phyloP scores from a whole-genome alignment of 257 asterid genomes.

The Capsicum rhomboideum region DNA sequence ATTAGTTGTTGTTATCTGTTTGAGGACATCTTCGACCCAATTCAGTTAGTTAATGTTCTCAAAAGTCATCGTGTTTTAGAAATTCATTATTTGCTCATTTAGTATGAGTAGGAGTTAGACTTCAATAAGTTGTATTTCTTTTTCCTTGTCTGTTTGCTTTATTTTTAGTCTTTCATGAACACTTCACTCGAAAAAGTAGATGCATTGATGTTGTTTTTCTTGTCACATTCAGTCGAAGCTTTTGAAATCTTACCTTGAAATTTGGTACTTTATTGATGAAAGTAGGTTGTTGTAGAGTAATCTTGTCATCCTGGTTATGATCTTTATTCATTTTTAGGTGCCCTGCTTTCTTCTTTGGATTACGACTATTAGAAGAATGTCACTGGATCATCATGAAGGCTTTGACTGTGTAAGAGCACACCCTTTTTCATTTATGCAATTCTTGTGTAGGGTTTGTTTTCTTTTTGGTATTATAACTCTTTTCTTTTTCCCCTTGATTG shows the following conservation, averaged over 20 bases:
- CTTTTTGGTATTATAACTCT: neutral
- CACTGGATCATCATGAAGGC: conserved; percentile 79
- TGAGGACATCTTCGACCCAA: no score
- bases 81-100: neutral
- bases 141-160: neutral
- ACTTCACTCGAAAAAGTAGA: neutral
- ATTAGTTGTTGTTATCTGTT: no score
- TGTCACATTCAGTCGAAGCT: neutral
- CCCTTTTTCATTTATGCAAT: neutral
- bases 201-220: neutral
- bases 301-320: neutral
- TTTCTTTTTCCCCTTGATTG: conserved; percentile 2
- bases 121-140: neutral
- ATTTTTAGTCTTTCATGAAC: neutral
- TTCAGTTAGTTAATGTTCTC: neutral
- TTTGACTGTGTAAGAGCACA: conserved; percentile 75
- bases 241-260: neutral
- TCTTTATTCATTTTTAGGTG: conserved; percentile 29
- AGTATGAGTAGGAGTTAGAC: neutral
- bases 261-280: neutral
- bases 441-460: neutral
- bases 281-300: neutral
- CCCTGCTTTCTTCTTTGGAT: conserved; percentile 78
- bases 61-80: neutral
- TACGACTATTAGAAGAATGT: conserved; percentile 72